Percentiles rank a stretch among this genome's conserved stretches.
phyloP scores from a whole-genome alignment of 345 rosid species.

The Schrenkiella parvula region DNA sequence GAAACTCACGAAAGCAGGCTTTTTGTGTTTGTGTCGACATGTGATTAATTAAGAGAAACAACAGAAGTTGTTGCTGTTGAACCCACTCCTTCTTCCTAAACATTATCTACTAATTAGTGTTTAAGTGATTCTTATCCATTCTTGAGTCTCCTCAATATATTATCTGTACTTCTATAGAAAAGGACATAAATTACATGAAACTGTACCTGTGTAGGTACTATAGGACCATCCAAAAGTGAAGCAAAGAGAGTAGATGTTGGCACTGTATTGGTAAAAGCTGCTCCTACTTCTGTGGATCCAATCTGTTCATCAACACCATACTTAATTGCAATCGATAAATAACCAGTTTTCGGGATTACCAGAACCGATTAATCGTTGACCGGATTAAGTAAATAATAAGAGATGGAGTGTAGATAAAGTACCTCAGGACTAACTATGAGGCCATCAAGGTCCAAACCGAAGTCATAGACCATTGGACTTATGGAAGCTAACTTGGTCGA shows the following conservation, averaged over 20 bases:
- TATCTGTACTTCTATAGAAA: background rate
- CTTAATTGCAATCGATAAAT: background rate
- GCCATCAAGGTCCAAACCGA: conserved; percentile 49
- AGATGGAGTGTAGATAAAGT: background rate
- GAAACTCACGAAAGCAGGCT: conserved; percentile 27
- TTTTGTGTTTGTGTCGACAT: conserved; percentile 30
- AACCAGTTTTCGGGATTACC: background rate
- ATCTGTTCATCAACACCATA: conserved; percentile 13
- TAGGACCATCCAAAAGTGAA: conserved; percentile 30
- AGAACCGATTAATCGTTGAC: background rate
- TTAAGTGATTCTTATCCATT: too few relatives aligned
- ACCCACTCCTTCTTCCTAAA: conserved; percentile 50
- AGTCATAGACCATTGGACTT: conserved; percentile 59
- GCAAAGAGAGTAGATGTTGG: conserved; percentile 23
- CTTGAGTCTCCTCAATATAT: background rate
- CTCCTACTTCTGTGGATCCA: conserved; percentile 37
- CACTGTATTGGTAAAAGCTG: conserved; percentile 40
- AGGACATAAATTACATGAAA: conserved; percentile 4
- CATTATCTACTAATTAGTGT: background rate
- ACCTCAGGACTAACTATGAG: conserved; percentile 54
- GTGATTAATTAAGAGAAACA: conserved; percentile 44
- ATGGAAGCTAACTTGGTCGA: conserved; percentile 71
- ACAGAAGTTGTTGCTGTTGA: conserved; percentile 46
- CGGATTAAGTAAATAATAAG: background rate
- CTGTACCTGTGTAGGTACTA: conserved; percentile 33